Conservation (phyloP, 78 protist species). For the Dictyostelium intermedium region DNA sequence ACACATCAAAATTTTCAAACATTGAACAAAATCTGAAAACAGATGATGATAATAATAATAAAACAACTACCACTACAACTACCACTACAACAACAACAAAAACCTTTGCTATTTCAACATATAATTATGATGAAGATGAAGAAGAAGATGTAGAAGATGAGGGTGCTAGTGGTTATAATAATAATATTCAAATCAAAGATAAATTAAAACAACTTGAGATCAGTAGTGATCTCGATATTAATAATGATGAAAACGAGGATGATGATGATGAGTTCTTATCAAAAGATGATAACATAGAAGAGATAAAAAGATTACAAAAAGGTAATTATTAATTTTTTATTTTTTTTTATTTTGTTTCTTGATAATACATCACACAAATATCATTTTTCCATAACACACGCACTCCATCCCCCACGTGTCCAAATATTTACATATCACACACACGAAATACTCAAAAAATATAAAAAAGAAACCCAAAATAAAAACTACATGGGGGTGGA, state of each 20-base stretch:
- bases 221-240: not conserved
- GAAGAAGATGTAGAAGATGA: not conserved
- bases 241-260: not conserved
- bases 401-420: not conserved
- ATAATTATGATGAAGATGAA: not conserved
- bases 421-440: not conserved
- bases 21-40: not conserved
- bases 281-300: not conserved
- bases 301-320: not conserved
- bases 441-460: not conserved
- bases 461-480: too few relatives aligned
- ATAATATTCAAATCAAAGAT: not conserved
- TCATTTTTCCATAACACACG: not conserved
- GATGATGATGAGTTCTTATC: not conserved
- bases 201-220: not conserved
- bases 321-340: not conserved
- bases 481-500: not conserved
- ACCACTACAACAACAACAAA: not conserved
- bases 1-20: constrained; percentile 19
- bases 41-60: not conserved
- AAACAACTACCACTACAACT: not conserved
- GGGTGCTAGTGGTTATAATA: not conserved
- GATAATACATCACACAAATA: not conserved
- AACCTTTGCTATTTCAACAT: not conserved
- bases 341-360: not conserved